Evolutionary conservation across 805 yeast species (phyloP).

Genomic region (Pichia paraexigua): DNA sequence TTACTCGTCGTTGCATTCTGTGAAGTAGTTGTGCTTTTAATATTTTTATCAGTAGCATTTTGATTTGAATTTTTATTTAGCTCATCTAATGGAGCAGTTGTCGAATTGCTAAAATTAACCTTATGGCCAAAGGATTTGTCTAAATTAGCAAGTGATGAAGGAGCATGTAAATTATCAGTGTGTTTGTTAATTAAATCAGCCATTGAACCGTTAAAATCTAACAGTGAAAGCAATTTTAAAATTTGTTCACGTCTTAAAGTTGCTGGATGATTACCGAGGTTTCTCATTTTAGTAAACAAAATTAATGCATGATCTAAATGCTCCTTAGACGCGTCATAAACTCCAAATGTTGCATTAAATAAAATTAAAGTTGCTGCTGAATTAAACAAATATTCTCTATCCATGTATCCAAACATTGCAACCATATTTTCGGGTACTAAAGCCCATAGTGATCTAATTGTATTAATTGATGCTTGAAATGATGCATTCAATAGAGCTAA

Average conservation of each 20-base stretch:
- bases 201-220: constrained; percentile 66
- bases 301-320: constrained; percentile 66
- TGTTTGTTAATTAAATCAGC: constrained; percentile 47
- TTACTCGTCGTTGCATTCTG: not conserved
- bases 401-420: constrained; percentile 85
- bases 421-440: constrained; percentile 70
- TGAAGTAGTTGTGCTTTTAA: not conserved
- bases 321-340: constrained; percentile 63
- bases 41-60: too few relatives aligned
- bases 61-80: too few relatives aligned
- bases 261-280: constrained; percentile 74
- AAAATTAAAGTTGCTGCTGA: constrained; percentile 66
- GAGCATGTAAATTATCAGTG: constrained; percentile 36
- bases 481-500: constrained; percentile 67
- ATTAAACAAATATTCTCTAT: constrained; percentile 71
- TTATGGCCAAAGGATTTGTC: constrained; percentile 10
- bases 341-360: constrained; percentile 75
- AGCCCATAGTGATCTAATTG: constrained; percentile 67
- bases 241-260: constrained; percentile 66
- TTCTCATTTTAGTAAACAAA: constrained; percentile 68
- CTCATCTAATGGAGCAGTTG: not conserved
- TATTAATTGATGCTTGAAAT: constrained; percentile 72
- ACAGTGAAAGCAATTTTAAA: constrained; percentile 51
- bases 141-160: constrained; percentile 18
- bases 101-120: not conserved